A percentile compares a stretch with the other conserved stretches of the same genome.
These are phyloP conservation scores for Colletotrichum australisinense DNA, from an alignment of 2,329 filamentous ascomycete genomes.

Conservation along the genomic window DNA sequence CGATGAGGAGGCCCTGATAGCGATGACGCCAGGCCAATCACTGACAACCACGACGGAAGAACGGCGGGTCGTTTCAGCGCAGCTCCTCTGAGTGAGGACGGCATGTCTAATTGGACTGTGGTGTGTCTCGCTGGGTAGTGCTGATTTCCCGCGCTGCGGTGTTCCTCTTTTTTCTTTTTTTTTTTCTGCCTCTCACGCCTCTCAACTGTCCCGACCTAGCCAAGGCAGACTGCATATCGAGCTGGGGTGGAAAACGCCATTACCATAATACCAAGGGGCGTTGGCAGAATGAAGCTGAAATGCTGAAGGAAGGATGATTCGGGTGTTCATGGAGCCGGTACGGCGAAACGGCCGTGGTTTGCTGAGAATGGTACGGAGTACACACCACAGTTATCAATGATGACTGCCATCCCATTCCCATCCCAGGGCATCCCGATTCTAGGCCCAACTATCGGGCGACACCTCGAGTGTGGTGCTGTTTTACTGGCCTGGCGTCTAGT, in stretches of 20 bases:
- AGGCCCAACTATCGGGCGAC: constrained; percentile 5
- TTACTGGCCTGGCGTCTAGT: constrained; percentile 15
- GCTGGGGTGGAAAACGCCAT: not conserved
- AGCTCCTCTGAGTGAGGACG: constrained; percentile 9
- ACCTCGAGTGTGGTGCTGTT: constrained; percentile 3
- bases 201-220: not conserved
- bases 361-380: not conserved
- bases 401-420: constrained; percentile 15
- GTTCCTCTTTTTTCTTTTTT: not conserved
- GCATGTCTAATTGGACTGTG: constrained; percentile 31
- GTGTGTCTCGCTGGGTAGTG: not conserved
- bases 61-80: constrained; percentile 29
- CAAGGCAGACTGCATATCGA: not conserved
- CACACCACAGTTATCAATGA: constrained; percentile 1
- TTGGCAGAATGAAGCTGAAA: not conserved
- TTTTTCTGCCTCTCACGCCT: not conserved
- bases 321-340: constrained; percentile 12
- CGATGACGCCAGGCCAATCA: constrained; percentile 19
- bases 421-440: constrained; percentile 15
- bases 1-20: constrained; percentile 18
- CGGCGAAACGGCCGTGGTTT: constrained; percentile 1
- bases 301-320: not conserved
- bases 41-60: constrained; percentile 27
- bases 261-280: not conserved
- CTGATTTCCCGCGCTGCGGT: constrained; percentile 10